Evolutionary conservation across 805 yeast genomes (phyloP).

Genomic region (Debaryomyces castellii): DNA sequence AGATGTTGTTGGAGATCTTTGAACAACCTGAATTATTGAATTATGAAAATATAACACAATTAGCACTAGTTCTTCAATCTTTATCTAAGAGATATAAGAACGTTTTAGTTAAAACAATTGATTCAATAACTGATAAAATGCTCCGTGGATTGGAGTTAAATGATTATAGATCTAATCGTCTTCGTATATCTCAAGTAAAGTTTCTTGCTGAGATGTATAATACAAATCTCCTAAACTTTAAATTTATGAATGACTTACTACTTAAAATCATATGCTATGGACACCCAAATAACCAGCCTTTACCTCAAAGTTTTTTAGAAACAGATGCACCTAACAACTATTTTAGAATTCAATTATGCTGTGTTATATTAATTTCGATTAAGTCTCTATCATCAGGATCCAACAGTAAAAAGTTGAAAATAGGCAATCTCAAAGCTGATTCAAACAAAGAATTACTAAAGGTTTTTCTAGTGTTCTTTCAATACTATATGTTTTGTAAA

Average conservation of each 20-base stretch:
- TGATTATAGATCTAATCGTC: slow-evolving; percentile 57
- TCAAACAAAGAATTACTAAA: slow-evolving; percentile 14
- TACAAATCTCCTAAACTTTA: slow-evolving; percentile 43
- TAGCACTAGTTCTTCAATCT: slow-evolving; percentile 47
- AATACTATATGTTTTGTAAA: slow-evolving; percentile 68
- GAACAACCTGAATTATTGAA: slow-evolving; percentile 60
- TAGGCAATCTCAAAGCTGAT: not conserved
- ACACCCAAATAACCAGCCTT: slow-evolving; percentile 52
- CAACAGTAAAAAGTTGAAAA: slow-evolving; percentile 1
- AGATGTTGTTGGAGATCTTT: slow-evolving; percentile 41
- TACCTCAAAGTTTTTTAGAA: slow-evolving; percentile 50
- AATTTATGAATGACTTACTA: slow-evolving; percentile 49
- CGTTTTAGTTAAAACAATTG: slow-evolving; percentile 51
- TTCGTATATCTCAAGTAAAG: slow-evolving; percentile 58
- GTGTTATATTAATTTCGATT: slow-evolving; percentile 23
- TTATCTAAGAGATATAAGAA: slow-evolving; percentile 31
- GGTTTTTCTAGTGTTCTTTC: slow-evolving; percentile 57
- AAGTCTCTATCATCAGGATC: slow-evolving; percentile 6
- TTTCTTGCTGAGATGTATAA: slow-evolving; percentile 61
- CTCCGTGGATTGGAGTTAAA: slow-evolving; percentile 64
- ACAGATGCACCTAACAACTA: slow-evolving; percentile 69
- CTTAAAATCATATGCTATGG: slow-evolving; percentile 65
- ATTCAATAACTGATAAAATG: slow-evolving; percentile 63
- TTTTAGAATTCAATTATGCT: slow-evolving; percentile 62
- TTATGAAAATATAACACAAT: slow-evolving; percentile 50